These are phyloP conservation scores for Fusarium bulbicola DNA, from an alignment of 2,329 filamentous ascomycete genomes.

Conservation along the genomic window DNA sequence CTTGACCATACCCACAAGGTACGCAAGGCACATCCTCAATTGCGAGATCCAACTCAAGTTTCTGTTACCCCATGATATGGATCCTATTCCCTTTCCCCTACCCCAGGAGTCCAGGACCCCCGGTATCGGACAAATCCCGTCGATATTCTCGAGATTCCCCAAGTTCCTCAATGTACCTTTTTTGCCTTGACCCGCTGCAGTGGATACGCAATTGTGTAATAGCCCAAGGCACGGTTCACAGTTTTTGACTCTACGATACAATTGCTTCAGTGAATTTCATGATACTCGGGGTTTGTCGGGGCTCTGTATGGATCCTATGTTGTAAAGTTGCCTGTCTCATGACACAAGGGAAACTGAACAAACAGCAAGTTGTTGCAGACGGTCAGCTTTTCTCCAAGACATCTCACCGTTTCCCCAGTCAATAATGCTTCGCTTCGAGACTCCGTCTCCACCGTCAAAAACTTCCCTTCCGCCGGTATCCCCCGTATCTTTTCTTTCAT, in stretches of 20 bases:
- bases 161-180: constrained; percentile 21
- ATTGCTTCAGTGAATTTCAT: constrained; percentile 15
- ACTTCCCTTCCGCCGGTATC: constrained; percentile 31
- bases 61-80: constrained; percentile 26
- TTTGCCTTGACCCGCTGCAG: constrained; percentile 14
- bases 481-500: constrained; percentile 11
- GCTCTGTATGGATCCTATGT: constrained; percentile 21
- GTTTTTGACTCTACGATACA: neutral
- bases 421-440: constrained; percentile 7
- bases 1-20: neutral
- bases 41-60: constrained; percentile 13
- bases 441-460: constrained; percentile 23
- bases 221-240: constrained; percentile 5
- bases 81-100: neutral
- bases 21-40: constrained; percentile 14
- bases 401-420: neutral
- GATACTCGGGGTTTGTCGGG: constrained; percentile 21
- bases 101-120: neutral
- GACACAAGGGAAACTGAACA: constrained; percentile 26
- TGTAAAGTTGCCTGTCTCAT: constrained; percentile 23
- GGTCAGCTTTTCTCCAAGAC: neutral
- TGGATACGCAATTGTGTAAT: constrained; percentile 38
- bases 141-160: neutral
- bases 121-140: constrained; percentile 34
- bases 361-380: neutral